Base-by-base conservation (phyloP, 306 rosid genomes). In the Malus fusca region DNA sequence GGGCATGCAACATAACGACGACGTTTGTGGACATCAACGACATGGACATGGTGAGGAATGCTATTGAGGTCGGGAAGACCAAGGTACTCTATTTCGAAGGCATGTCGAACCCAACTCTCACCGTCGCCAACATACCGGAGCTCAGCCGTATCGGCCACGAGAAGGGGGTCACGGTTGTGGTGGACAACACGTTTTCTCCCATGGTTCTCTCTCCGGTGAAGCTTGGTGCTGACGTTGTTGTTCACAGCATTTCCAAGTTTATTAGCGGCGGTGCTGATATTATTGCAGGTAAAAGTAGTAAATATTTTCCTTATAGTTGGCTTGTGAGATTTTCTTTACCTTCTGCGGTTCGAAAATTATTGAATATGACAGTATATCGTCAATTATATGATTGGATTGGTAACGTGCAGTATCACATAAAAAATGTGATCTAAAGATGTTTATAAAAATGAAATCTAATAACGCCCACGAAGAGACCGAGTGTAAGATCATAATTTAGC, bases 241-340 rank as follows among this genome's bases (percentile, higher is more conserved):
- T 96, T 43, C 99, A 96, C 25, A 96, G 99, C 77, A 92, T 96
- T 77, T 83, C 99, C 63, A 96, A 96, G 78, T 96, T 89, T 71
- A 84, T 96, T 69, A 96, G 99, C 79, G 99, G 99, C 71, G 98
- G 97, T 75, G 98, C 99, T 61, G 99, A 96, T 61, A 83, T 96
- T 23, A 92, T 96, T 68, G 99, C 99, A 75, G 99, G 99, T 93
- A 78, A n/a, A 40, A n/a, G 15, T 15, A 51, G 8, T 51, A 51
- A 15, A 51, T 51, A 51, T 51, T 17, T 51, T 51, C 21, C 40
- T 6, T 14, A 13, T 7, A 2, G 14, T 28, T 6, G 2, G 9
- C 2, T 28, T 2, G 33, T 4, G 9, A 4, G 6, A 15, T 48
- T 48, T 48, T 14, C 7, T 46, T 5, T 15, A 15, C 7, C 52